Evolutionary conservation across 768 basidiomycete species (phyloP).

Genomic region (Leccinellum albellum): DNA sequence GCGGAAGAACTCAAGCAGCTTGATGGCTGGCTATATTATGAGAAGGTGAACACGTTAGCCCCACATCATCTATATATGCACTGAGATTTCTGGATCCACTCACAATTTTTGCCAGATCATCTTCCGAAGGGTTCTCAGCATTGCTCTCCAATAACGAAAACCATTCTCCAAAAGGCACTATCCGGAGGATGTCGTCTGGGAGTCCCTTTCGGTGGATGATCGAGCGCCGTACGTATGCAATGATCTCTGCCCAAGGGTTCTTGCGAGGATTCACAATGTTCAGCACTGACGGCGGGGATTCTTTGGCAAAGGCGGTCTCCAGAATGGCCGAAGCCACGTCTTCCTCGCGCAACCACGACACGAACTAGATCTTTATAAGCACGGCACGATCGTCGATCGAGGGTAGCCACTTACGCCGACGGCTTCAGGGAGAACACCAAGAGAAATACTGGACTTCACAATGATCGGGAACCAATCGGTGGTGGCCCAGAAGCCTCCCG

Average conservation of each 20-base stretch:
- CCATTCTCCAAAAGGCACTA: slow-evolving; percentile 37
- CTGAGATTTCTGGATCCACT: slow-evolving; percentile 4
- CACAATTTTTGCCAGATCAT: slow-evolving; percentile 32
- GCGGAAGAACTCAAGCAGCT: slow-evolving; percentile 34
- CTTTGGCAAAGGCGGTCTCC: slow-evolving; percentile 22
- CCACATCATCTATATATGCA: background rate
- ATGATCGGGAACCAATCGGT: slow-evolving; percentile 49
- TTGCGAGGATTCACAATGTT: slow-evolving; percentile 40
- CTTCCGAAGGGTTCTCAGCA: slow-evolving; percentile 16
- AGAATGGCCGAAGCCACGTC: slow-evolving; percentile 33
- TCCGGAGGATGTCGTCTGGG: slow-evolving; percentile 13
- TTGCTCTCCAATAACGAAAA: slow-evolving; percentile 23
- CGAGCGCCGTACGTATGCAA: slow-evolving; percentile 21
- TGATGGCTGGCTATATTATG: slow-evolving; percentile 31
- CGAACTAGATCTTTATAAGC: background rate
- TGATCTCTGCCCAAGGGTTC: slow-evolving; percentile 30
- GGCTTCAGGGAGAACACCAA: slow-evolving; percentile 28
- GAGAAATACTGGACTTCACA: slow-evolving; percentile 32
- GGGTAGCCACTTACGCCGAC: slow-evolving; percentile 30
- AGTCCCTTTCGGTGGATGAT: slow-evolving; percentile 12
- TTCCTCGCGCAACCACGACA: slow-evolving; percentile 44
- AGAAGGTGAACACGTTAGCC: background rate
- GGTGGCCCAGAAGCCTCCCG: slow-evolving; percentile 39
- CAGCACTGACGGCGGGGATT: slow-evolving; percentile 20
- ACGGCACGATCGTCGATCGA: background rate